Base-by-base conservation (phyloP, 2,329 filamentous ascomycete species). In the Colletotrichum navitas region DNA sequence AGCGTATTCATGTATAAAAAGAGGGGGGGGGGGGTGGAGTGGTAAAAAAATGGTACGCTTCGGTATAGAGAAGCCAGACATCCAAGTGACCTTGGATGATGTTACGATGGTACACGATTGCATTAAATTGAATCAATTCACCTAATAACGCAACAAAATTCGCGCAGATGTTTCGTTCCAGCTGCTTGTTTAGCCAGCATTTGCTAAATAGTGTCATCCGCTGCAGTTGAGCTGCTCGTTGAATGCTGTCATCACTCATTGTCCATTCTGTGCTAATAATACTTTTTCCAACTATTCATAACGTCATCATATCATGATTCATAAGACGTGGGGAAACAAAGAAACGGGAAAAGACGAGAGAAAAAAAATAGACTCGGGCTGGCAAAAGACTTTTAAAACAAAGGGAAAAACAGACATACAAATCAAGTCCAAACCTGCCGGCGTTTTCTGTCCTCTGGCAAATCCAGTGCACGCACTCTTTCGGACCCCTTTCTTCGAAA, bases 111-210 rank as follows among this genome's bases (percentile, higher is more conserved):
- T 69, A 72, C 66, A 64, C 69, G 69, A 72, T 63, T 55, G 66
- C 65, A 69, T 64, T 64, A 72, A 69, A 61, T 72, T 72, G 69
- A 71, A 72, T 64, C 69, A 72, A 69, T 64, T 36, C 14, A 69
- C 66, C 59, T 69, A 68, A 71, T 71, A 29, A 49, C 14, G 21
- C 32, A 52, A 51, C 8, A n/a, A 41, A 11, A 24, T 11, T 14
- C n/a, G 16, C 36, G 10, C 34, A 16, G 18, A 34, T 12, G 1
- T 18, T 24, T 26, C 2, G 5, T 29, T 18, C 7, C 24, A 24
- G 34, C 47, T 51, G 14, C 18, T 36, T 6, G 10, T 51, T 14
- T 10, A 34, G 34, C 6, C n/a, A 24, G 1, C 36, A 12, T n/a
- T 14, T 14, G 52, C 32, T 14, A 36, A 34, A 24, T 12, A 10